phyloP scores from a whole-genome alignment of 805 yeast genomes.

The Pichia paraexigua region DNA sequence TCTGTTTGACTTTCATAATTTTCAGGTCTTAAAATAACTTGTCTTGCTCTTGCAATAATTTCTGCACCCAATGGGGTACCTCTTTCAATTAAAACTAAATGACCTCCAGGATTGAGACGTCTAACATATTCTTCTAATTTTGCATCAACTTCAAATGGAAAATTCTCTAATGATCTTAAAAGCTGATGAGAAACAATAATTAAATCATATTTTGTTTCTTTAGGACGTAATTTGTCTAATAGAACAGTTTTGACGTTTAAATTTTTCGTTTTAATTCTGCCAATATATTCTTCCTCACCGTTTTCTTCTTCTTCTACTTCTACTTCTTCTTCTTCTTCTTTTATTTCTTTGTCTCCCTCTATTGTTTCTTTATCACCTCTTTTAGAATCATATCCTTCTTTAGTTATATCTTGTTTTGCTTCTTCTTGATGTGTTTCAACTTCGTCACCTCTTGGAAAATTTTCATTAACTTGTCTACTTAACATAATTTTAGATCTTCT shows the following conservation, averaged over 20 bases:
- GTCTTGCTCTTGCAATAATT: slow-evolving; percentile 81
- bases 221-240: slow-evolving; percentile 42
- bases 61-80: slow-evolving; percentile 91
- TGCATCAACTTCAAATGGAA: slow-evolving; percentile 68
- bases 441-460: slow-evolving; percentile 18
- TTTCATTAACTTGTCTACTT: slow-evolving; percentile 57
- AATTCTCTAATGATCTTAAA: slow-evolving; percentile 47
- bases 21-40: slow-evolving; percentile 83
- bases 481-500: slow-evolving; percentile 70
- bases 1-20: slow-evolving; percentile 45
- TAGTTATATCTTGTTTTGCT: slow-evolving; percentile 3
- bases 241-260: slow-evolving; percentile 50
- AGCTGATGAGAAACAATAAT: slow-evolving; percentile 80
- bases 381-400: slow-evolving; percentile 5
- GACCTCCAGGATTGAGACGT: slow-evolving; percentile 70
- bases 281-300: slow-evolving; percentile 31
- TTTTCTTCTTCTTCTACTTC: slow-evolving; percentile 6
- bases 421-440: slow-evolving; percentile 33
- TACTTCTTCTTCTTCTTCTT: slow-evolving; percentile 7
- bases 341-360: slow-evolving; percentile 13
- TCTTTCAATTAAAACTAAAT: slow-evolving; percentile 71
- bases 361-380: slow-evolving; percentile 3
- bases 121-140: slow-evolving; percentile 51
- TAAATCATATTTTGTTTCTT: slow-evolving; percentile 56
- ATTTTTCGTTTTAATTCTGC: slow-evolving; percentile 48